Evolutionary conservation across 2,329 filamentous ascomycete genomes (phyloP), one percentile per base, ranked within the genome.

Genomic region (Fusarium equiseti): DNA sequence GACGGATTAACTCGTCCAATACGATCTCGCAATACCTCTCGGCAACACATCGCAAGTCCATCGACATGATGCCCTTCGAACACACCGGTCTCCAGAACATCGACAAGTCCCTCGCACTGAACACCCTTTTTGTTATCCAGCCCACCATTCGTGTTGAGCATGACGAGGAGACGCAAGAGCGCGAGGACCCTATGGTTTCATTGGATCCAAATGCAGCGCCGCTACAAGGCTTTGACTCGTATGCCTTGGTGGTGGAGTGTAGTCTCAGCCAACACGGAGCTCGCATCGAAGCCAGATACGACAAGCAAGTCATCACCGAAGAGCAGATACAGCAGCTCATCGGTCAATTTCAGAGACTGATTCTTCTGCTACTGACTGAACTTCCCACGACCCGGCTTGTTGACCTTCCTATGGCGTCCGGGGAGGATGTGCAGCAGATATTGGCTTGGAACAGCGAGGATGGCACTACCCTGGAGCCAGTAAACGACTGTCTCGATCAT

Each of bases 21-120:
- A 73, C 77, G 3, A 74, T 83, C 10, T 67, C 68, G 0, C 76
- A 84, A 26, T 86, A 83, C 60, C 76, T 89, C n/a, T 75, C 83
- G 26, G 70, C 74, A 2, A 46, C 74, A 3, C 71, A 77, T 27
- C 29, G 57, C 13, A 55, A 65, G 22, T 48, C 69, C 11, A 44
- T 58, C n/a, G 63, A 70, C 16, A 72, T 73, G 68, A 68, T 69
- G 13, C 49, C 68, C 9, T 58, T 46, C 49, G 68, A 71, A 31
- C 68, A 73, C 46, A 62, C 52, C 11, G 71, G 71, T 22, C 56
- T 73, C n/a, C 69, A 62, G 4, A 55, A 54, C 16, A 70, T 72
- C 32, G 24, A 59, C 62, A 15, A 59, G 58, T 55, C 42, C 27
- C 27, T 55, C 24, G 10, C 44, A 46, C 35, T 52, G 49, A 52